Base-by-base conservation (phyloP, 2,329 filamentous ascomycete genomes). In the Corinectria fuckeliana region DNA sequence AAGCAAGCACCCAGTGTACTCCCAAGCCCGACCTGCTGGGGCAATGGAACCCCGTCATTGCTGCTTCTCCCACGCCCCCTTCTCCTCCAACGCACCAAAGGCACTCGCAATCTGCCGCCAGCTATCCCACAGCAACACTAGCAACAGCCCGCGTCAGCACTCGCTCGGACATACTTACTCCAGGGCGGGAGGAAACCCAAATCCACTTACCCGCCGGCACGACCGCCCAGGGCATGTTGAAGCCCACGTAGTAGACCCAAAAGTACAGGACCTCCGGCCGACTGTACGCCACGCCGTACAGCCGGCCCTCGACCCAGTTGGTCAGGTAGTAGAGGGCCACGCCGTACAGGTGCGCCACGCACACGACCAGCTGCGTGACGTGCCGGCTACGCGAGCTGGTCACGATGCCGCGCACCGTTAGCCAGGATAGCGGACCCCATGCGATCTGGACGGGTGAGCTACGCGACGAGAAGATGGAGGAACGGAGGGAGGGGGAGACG, bases 321-420 rank as follows among this genome's bases (percentile, higher is more conserved):
- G 87, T 89, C 2, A 81, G 75, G 69, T 86, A 88, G 75, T 89
- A 89, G 36, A 89, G 75, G 1, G 81, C 77, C n/a, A 88, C 82
- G 56, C 87, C 84, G 73, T 88, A 91, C 20, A 86, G 73, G 63
- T 87, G 85, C 8, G 81, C 82, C 25, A 81, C 75, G 72, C 82
- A 82, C 56, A 82, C 76, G 54, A 83, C 65, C 50, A 81, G 73
- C 60, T 88, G 85, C 49, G 83, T 67, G 9, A 81, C 75, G 68
- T 88, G 79, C 10, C 85, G 82, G 26, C 77, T 69, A 14, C 78
- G 74, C 57, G 77, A 78, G 41, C 74, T 68, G 23, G 67, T 71
- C 18, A 79, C 74, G 61, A 86, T 83, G 63, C 79, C 75, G 36
- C 76, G 56, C 2, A 82, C 80, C 6, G 81, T 78, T 45, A 81